Evolutionary conservation across 2,329 filamentous ascomycete genomes (phyloP), one percentile per base, ranked within the genome.

Genomic region (Alternaria gaisen): DNA sequence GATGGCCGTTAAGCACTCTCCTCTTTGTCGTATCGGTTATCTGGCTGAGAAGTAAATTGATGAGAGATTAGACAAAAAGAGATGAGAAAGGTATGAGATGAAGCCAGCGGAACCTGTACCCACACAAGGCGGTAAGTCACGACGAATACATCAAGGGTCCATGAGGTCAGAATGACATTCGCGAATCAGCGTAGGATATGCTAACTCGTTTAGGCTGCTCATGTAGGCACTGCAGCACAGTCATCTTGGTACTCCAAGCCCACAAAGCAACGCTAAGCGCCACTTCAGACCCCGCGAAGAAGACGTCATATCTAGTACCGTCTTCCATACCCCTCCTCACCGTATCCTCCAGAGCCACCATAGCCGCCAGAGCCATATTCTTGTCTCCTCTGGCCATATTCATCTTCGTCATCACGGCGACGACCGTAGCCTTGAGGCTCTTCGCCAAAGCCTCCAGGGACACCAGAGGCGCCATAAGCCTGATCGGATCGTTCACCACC

Each of bases 281-380:
- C 50, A 52, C 34, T 44, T 44, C 3, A 24, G 22, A 20, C 18
- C 24, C 32, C 32, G 9, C 46, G 20, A 32, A 56, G 9, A 41
- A 46, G 26, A 32, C 46, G 32, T 43, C 32, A 56, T 53, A 9
- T 36, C 48, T 56, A 71, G 48, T 72, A 72, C 44, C 68, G 63
- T 40, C 66, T 54, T 40, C 56, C 65, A 51, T 70, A 71, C 3
- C 66, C 62, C 41, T 72, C 66, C 14, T 71, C 63, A 7, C 66
- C 70, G 24, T 69, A 67, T 44, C 52, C 51, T n/a, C 55, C 16
- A 14, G 32, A 36, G 14, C 32, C 32, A 36, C 32, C 16, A 44
- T 38, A 56, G 18, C 68, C 65, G 16, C 60, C 63, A 26, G 61
- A 68, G 20, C 70, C 66, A 58, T 64, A 48, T 44, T 71, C 56